These are phyloP conservation scores for Clitopilus hobsonii DNA, from an alignment of 768 basidiomycete genomes.

Conservation along the genomic window DNA sequence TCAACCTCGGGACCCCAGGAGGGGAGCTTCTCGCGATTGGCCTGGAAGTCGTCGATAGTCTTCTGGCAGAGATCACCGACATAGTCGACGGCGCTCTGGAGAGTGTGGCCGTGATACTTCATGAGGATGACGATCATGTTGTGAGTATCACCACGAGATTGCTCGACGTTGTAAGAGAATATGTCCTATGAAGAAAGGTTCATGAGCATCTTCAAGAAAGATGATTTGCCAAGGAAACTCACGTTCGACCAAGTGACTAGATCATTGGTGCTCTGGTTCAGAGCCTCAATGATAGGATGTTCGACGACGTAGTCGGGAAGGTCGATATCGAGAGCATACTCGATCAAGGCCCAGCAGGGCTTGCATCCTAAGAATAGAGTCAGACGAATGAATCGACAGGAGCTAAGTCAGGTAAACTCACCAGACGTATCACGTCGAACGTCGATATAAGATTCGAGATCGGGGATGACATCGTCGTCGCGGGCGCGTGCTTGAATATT, in stretches of 20 bases:
- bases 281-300: constrained; percentile 53
- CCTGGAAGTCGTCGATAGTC: constrained; percentile 48
- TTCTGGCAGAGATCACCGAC: constrained; percentile 58
- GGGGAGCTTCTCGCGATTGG: constrained; percentile 44
- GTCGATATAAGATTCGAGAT: constrained; percentile 70
- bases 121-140: constrained; percentile 74
- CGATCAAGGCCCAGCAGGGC: constrained; percentile 71
- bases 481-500: constrained; percentile 59
- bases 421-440: constrained; percentile 74
- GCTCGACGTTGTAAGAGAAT: constrained; percentile 74
- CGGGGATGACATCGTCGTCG: constrained; percentile 47
- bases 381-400: neutral
- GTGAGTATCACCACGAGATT: constrained; percentile 62
- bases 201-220: constrained; percentile 3
- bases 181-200: constrained; percentile 45
- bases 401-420: constrained; percentile 10
- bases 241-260: constrained; percentile 85
- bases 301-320: constrained; percentile 69
- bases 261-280: constrained; percentile 71
- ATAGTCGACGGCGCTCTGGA: constrained; percentile 61
- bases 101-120: constrained; percentile 47
- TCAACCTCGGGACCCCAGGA: constrained; percentile 63
- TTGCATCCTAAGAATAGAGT: constrained; percentile 44
- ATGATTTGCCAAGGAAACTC: constrained; percentile 18
- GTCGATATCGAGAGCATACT: constrained; percentile 67